Evolutionary conservation across 768 basidiomycete species (phyloP), one percentile per base, ranked within the genome.

Genomic region (Boletus pseudopeckii): DNA sequence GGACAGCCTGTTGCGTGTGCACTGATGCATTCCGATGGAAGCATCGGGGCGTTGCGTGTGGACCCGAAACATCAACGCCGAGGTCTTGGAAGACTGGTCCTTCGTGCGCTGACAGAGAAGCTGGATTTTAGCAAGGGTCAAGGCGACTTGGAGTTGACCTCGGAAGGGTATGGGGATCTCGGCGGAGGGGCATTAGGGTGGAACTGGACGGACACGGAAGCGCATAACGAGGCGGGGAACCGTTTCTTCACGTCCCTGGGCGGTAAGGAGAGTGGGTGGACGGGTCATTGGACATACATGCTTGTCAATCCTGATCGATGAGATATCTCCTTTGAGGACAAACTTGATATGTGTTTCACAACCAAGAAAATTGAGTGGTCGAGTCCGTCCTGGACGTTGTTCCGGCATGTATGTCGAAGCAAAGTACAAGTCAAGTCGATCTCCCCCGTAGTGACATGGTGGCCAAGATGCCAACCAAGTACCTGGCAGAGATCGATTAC

Each of bases 21-120:
- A 32, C 14, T 65, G 41, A 50, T 68, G 49, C 58, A 63, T 54
- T 37, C 50, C 17, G 65, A 63, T 11, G 61, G 61, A 9, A 69
- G 55, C 34, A 54, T 61, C 14, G 68, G 57, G 11, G 41, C 43
- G 1, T 37, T 63, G 43, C 45, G 14, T 6, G 59, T 64, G 22
- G 49, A 58, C 30, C 10, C 46, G 10, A n/a, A 41, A 22, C 24
- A 57, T 37, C 59, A 47, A 18, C 43, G 54, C 11, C 50, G 30
- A 1, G 59, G 66, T 48, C 49, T 58, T 4, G 63, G 58, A 8
- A 52, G 14, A 51, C 10, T 48, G 28, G 45, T 57, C 17, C 9
- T 70, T 9, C 33, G 33, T 32, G 48, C 39, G 26, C 45, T 67
- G 48, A 34, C 9, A 22, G 45, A 56, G 44, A 58, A 38, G 40